Conservation (phyloP, 2,329 filamentous ascomycete species). For the Colletotrichum tropicale region DNA sequence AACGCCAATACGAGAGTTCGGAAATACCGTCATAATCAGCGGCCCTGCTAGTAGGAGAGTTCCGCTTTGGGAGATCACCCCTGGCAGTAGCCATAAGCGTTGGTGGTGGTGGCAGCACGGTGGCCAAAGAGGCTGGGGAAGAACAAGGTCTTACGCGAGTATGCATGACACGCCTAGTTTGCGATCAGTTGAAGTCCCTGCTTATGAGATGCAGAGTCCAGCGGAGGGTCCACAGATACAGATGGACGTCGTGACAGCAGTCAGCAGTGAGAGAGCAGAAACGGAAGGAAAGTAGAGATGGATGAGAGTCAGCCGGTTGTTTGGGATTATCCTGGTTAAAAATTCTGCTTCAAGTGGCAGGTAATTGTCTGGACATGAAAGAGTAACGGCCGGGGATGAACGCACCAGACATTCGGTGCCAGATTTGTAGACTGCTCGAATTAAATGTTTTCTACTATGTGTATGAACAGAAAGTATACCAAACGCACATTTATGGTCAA, state of each 20-base stretch:
- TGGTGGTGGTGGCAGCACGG: constrained; percentile 20
- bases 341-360: too few species aligned
- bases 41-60: background rate
- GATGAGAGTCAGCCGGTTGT: too few species aligned
- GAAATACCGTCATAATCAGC: constrained; percentile 1
- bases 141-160: background rate
- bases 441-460: too few species aligned
- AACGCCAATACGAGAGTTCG: constrained; percentile 12
- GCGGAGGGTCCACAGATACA: constrained; percentile 33
- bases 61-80: background rate
- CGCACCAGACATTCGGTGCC: too few species aligned
- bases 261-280: constrained; percentile 37
- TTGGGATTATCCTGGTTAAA: too few species aligned
- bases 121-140: constrained; percentile 6
- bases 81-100: background rate
- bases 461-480: too few species aligned
- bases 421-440: too few species aligned
- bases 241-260: constrained; percentile 46
- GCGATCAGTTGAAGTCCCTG: background rate
- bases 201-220: background rate
- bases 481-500: fast-evolving
- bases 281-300: background rate
- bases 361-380: too few species aligned
- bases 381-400: too few species aligned
- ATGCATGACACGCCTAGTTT: background rate